A percentile compares a stretch with the other conserved stretches of the same genome.
Evolutionary conservation across 495 filamentous ascomycete genomes (phyloP).

Genomic region (Podospora didyma): DNA sequence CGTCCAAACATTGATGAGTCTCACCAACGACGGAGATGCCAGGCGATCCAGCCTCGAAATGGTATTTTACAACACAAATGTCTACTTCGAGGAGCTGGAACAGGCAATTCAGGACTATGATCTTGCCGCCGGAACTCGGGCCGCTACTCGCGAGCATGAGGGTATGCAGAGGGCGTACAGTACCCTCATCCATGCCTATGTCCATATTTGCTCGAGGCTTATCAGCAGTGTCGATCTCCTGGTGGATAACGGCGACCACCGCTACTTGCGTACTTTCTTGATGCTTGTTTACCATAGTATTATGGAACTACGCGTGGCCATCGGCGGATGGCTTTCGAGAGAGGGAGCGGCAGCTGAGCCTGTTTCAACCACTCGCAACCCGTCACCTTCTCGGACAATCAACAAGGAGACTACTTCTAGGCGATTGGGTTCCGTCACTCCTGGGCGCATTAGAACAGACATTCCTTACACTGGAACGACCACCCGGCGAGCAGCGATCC

Average conservation of each 20-base stretch:
- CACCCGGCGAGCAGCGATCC: background rate
- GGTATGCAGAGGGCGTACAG: constrained; percentile 57
- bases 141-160: constrained; percentile 50
- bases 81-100: constrained; percentile 67
- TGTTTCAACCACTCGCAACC: background rate
- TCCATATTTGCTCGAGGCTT: constrained; percentile 64
- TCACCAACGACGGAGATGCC: constrained; percentile 61
- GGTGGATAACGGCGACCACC: constrained; percentile 64
- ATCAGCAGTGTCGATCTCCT: constrained; percentile 62
- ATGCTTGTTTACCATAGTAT: constrained; percentile 72
- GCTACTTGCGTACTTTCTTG: constrained; percentile 73
- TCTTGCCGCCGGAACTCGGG: constrained; percentile 45
- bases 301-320: constrained; percentile 59
- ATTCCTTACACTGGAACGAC: constrained; percentile 14
- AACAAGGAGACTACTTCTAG: too few species aligned
- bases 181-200: constrained; percentile 68
- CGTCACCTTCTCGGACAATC: background rate
- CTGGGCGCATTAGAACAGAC: constrained; percentile 18
- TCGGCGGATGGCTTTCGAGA: constrained; percentile 11
- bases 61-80: constrained; percentile 69
- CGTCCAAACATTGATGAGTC: constrained; percentile 62
- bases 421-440: background rate
- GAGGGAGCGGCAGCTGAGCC: background rate
- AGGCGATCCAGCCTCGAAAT: constrained; percentile 69
- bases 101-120: constrained; percentile 63